Base-by-base conservation (phyloP, 305 asterid species). In the Fraxinus velutina region DNA sequence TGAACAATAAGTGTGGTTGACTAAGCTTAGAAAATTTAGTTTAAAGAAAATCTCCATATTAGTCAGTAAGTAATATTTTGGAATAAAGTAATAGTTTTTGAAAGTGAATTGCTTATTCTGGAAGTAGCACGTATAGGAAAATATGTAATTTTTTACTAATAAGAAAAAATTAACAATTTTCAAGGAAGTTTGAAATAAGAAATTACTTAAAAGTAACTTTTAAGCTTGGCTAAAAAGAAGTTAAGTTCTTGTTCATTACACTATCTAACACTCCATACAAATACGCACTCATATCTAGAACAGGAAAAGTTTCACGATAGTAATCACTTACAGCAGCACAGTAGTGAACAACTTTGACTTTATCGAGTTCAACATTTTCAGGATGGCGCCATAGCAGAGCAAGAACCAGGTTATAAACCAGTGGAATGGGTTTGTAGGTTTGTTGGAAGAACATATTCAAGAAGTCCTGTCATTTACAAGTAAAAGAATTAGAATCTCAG, bases 321-420 rank as follows among this genome's bases (percentile, higher is more conserved):
- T 7, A 32, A 17, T 57, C 27, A 32, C 89, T 84, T 87, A 90
- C 96, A 27, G 90, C 97, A 75, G 94, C 94, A 42, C 97, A 92
- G 82, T 92, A 92, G 89, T 92, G 97, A 27, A 90, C 94, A 75
- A 90, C 97, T 86, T 89, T 87, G 42, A 81, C 85, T 55, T 88
- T 83, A 0, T 88, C 92, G 4, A 89, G 89, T 30, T 90, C 87
- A 0, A 92, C 88, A 0, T 90, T 90, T 81, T 92, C 94, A 0
- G 95, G 92, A 82, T 90, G 95, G 83, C 86, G 93, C 95, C 93
- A 91, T 7, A 92, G 82, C 93, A 90, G 87, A 10, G 97, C 97
- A 2, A 92, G 86, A 2, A 92, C 93, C 44, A 90, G 89, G 80
- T 92, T 92, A 90, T 92, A 92, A 22, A 68, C 73, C 6, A 81